These are phyloP conservation scores for Chlorella variabilis DNA, from an alignment of 163 green algal genomes.

Conservation along the genomic window DNA sequence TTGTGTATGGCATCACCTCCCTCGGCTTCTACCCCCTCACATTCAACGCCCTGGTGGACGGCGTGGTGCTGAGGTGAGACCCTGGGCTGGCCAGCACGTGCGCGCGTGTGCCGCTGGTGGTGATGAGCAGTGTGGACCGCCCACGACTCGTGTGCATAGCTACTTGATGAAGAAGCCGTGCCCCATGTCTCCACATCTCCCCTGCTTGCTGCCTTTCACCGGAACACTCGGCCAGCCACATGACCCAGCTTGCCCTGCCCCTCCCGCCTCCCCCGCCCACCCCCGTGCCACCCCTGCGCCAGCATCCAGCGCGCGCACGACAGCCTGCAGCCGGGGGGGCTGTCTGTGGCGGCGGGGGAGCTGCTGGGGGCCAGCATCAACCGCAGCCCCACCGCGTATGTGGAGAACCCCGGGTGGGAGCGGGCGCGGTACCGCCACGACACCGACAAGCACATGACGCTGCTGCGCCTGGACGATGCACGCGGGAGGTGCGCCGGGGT, in stretches of 20 bases:
- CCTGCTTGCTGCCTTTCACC: too few species aligned
- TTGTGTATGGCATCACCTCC: constrained; percentile 82
- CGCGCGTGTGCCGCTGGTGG: not conserved
- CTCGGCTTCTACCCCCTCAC: constrained; percentile 82
- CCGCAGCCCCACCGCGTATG: constrained; percentile 85
- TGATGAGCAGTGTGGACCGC: too few species aligned
- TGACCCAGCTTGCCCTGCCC: too few species aligned
- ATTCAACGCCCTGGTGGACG: constrained; percentile 82
- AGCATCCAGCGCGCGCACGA: constrained; percentile 56
- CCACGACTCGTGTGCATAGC: too few species aligned
- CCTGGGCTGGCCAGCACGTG: too few species aligned
- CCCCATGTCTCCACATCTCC: too few species aligned
- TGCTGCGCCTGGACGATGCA: constrained; percentile 64
- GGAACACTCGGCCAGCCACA: too few species aligned
- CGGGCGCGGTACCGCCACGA: constrained; percentile 67
- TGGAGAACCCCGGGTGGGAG: constrained; percentile 79
- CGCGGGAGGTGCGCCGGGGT: constrained; percentile 39
- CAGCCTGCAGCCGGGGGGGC: constrained; percentile 34
- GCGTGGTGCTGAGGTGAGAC: constrained; percentile 65
- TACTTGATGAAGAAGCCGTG: too few species aligned
- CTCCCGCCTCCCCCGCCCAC: not conserved
- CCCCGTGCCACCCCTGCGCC: not conserved
- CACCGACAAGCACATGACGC: constrained; percentile 81
- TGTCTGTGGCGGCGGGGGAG: constrained; percentile 57
- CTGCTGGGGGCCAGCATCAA: constrained; percentile 84